Percentiles rank a stretch among this genome's conserved stretches.
Evolutionary conservation across 2,329 filamentous ascomycete genomes (phyloP).

Genomic region (Cadophora sp.): DNA sequence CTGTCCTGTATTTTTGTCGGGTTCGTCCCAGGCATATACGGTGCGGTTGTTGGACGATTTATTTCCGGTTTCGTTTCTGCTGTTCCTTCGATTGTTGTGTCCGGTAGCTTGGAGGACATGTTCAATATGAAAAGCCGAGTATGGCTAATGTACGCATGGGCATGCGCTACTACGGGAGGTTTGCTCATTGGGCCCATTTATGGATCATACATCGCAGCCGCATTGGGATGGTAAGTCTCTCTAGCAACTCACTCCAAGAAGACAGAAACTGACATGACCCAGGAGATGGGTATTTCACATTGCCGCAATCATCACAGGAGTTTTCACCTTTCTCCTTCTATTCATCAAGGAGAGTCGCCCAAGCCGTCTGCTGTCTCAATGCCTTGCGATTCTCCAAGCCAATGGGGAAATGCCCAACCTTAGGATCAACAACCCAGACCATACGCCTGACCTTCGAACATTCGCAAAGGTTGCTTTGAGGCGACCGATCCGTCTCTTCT

Average conservation of each 20-base stretch:
- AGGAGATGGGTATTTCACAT: slow-evolving; percentile 55
- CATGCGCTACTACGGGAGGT: slow-evolving; percentile 51
- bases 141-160: slow-evolving; percentile 56
- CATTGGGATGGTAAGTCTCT: slow-evolving; percentile 47
- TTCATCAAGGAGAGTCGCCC: slow-evolving; percentile 54
- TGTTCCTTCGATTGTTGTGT: slow-evolving; percentile 54
- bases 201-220: slow-evolving; percentile 49
- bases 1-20: slow-evolving; percentile 49
- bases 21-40: slow-evolving; percentile 46
- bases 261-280: neutral
- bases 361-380: slow-evolving; percentile 48
- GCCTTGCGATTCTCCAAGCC: slow-evolving; percentile 39
- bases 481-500: slow-evolving; percentile 51
- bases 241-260: neutral
- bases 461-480: slow-evolving; percentile 50
- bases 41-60: slow-evolving; percentile 51
- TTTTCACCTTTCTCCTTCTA: slow-evolving; percentile 47
- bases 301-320: slow-evolving; percentile 48
- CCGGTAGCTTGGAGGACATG: slow-evolving; percentile 58
- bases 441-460: slow-evolving; percentile 46
- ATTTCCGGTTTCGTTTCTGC: slow-evolving; percentile 54
- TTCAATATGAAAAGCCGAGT: slow-evolving; percentile 53
- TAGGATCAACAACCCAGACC: slow-evolving; percentile 49
- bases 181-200: slow-evolving; percentile 53
- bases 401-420: slow-evolving; percentile 39